Evolutionary conservation across 176 grass and related monocot genomes (phyloP).

Genomic region (Lolium multiflorum): DNA sequence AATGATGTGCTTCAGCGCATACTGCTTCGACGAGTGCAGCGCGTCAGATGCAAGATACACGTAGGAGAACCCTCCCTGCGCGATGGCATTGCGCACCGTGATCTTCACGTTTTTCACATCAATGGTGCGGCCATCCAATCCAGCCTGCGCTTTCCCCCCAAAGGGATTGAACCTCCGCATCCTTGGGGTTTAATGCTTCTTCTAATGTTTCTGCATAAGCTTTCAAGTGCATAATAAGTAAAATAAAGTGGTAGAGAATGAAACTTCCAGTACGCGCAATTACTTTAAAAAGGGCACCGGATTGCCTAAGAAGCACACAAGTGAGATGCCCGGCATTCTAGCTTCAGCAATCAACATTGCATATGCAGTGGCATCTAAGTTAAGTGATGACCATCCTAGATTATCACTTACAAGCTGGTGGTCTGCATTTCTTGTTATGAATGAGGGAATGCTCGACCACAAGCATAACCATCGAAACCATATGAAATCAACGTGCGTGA

Average conservation of each 20-base stretch:
- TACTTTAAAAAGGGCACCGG: not conserved
- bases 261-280: constrained; percentile 6
- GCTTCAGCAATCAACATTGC: not conserved
- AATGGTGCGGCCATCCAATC: constrained; percentile 73
- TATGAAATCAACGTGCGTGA: not conserved
- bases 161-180: constrained; percentile 93
- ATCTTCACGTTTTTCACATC: constrained; percentile 74
- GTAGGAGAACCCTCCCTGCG: constrained; percentile 86
- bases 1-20: constrained; percentile 84
- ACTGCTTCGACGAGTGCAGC: constrained; percentile 61
- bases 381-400: not conserved
- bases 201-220: constrained; percentile 27
- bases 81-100: constrained; percentile 68
- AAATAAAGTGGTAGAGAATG: constrained; percentile 15
- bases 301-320: not conserved
- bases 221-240: constrained; percentile 10
- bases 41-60: constrained; percentile 71
- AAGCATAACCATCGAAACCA: not conserved
- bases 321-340: constrained; percentile 1
- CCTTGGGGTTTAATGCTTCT: constrained; percentile 15
- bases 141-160: constrained; percentile 56
- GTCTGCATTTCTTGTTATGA: not conserved
- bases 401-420: not conserved
- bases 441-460: not conserved
- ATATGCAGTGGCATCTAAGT: not conserved